A percentile compares a stretch with the other conserved stretches of the same genome.
Conservation (phyloP, 352 stramenopile genomes). For the Phytophthora idaei region DNA sequence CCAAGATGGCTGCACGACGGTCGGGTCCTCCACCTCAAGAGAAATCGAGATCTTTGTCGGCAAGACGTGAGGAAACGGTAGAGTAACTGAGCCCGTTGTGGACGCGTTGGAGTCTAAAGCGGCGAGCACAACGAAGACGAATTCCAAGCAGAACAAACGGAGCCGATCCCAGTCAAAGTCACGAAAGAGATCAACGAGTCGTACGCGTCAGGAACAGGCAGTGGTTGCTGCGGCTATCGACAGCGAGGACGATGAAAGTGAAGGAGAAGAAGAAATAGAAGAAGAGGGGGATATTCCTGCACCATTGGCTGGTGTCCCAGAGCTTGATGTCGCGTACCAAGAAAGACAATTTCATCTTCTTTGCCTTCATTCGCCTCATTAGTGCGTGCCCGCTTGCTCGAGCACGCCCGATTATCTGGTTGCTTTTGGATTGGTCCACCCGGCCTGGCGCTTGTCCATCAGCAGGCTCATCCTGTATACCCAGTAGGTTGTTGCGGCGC, state of each 20-base stretch:
- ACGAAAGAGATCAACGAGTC: constrained; percentile 7
- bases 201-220: constrained; percentile 3
- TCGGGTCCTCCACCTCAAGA: constrained; percentile 2
- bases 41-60: constrained; percentile 4
- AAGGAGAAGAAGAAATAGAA: constrained; percentile 7
- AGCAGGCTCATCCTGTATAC: neutral
- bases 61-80: neutral
- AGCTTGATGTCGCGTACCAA: constrained; percentile 11
- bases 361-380: constrained; percentile 4
- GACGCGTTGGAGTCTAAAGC: neutral
- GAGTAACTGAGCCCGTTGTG: neutral
- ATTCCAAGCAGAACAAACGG: constrained; percentile 1
- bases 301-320: neutral
- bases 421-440: constrained; percentile 3
- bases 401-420: neutral
- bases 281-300: neutral
- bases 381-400: constrained; percentile 1
- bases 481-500: neutral
- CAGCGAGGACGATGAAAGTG: neutral
- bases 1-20: constrained; percentile 9
- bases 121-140: neutral
- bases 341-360: constrained; percentile 1
- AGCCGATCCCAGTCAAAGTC: constrained; percentile 6
- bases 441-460: neutral
- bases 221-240: constrained; percentile 1